Conservation (phyloP, 129 eudicot species). For the Centaurea solstitialis region DNA sequence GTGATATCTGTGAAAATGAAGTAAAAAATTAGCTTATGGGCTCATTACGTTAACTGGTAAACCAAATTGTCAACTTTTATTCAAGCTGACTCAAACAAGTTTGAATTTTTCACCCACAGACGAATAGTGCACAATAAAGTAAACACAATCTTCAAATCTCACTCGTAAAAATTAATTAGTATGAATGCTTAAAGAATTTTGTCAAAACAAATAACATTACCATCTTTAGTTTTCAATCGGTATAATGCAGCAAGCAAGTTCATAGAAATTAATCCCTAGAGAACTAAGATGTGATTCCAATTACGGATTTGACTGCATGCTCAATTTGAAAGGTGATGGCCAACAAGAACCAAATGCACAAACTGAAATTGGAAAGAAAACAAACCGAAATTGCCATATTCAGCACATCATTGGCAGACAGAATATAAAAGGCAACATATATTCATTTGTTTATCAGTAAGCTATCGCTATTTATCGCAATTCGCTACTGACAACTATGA, state of each 20-base stretch:
- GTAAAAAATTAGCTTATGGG: neutral
- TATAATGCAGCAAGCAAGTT: too few species aligned
- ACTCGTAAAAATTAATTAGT: neutral
- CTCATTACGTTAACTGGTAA: neutral
- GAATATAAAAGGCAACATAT: neutral
- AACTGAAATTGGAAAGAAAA: neutral
- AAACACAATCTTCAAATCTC: neutral
- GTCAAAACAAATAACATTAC: neutral
- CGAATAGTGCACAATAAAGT: neutral
- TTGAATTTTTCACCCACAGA: neutral
- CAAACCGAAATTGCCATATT: neutral
- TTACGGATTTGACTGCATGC: neutral
- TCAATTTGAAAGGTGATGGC: too few species aligned
- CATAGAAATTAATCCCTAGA: neutral
- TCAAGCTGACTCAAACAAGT: neutral
- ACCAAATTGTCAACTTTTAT: neutral
- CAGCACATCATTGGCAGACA: neutral
- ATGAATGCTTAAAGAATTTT: neutral
- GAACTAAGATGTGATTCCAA: neutral
- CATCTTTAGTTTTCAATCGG: too few species aligned
- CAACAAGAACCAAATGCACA: neutral
- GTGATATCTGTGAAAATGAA: conserved; percentile 52
- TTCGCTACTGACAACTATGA: too few species aligned
- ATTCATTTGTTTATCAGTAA: too few species aligned
- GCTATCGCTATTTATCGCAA: too few species aligned